phyloP scores from a whole-genome alignment of 2,329 filamentous ascomycete species.

The Trichoderma arundinaceum region DNA sequence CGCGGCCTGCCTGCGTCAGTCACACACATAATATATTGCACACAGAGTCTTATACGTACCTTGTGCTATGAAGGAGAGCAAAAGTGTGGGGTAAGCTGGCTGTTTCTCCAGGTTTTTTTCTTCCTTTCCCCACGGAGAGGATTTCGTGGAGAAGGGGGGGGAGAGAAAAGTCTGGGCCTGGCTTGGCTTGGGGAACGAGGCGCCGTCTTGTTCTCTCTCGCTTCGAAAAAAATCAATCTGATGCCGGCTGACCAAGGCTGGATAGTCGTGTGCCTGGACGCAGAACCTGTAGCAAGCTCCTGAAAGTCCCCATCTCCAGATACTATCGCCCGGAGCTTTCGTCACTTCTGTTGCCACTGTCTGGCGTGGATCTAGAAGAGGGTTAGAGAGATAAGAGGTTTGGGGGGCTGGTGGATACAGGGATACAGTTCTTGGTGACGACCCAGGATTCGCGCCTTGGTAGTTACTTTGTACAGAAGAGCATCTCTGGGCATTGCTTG shows the following conservation, averaged over 20 bases:
- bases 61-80: not conserved
- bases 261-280: not conserved
- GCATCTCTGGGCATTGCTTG: not conserved
- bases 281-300: not conserved
- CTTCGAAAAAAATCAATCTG: not conserved
- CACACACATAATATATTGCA: not conserved
- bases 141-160: conserved; percentile 19
- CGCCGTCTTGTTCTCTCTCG: conserved; percentile 5
- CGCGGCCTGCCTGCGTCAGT: not conserved
- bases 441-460: not conserved
- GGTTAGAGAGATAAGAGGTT: conserved; percentile 24
- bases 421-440: not conserved
- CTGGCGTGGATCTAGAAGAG: conserved; percentile 19
- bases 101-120: conserved; percentile 19
- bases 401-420: conserved; percentile 28
- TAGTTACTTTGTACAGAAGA: not conserved
- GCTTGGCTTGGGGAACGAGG: not conserved
- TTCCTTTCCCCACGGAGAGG: conserved; percentile 23
- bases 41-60: not conserved
- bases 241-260: not conserved
- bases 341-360: not conserved
- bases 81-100: conserved; percentile 23
- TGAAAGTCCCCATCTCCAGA: not conserved
- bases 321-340: not conserved
- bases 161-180: not conserved